Conservation (phyloP, 148 eudicot genomes). For the Simmondsia chinensis region DNA sequence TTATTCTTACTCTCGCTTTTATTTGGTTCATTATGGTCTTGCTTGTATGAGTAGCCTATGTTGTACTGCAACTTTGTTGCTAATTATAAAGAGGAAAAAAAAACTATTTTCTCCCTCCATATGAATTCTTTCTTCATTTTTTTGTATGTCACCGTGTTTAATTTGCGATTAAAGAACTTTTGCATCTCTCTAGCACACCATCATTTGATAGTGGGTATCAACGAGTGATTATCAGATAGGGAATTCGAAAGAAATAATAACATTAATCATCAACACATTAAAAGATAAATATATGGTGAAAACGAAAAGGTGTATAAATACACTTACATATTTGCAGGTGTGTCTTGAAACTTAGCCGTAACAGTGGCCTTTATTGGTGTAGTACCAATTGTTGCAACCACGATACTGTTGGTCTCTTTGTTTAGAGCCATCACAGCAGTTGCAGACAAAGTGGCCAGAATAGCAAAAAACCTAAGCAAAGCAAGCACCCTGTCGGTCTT, state of each 20-base stretch:
- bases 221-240: too few relatives aligned
- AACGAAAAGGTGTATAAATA: neutral
- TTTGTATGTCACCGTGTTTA: too few relatives aligned
- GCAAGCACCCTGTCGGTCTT: constrained; percentile 9
- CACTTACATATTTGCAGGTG: constrained; percentile 76
- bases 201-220: too few relatives aligned
- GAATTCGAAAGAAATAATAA: neutral
- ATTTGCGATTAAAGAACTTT: too few relatives aligned
- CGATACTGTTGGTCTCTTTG: constrained; percentile 55
- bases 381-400: constrained; percentile 75
- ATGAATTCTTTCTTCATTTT: too few relatives aligned
- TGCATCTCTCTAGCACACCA: too few relatives aligned
- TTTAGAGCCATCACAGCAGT: constrained; percentile 70
- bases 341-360: constrained; percentile 71
- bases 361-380: constrained; percentile 56
- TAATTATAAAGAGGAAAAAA: too few relatives aligned
- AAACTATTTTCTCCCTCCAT: too few relatives aligned
- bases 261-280: neutral
- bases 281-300: neutral
- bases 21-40: too few relatives aligned
- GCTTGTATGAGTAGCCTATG: too few relatives aligned
- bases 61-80: too few relatives aligned
- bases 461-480: constrained; percentile 41
- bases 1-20: too few relatives aligned
- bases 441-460: constrained; percentile 51